phyloP scores from a whole-genome alignment of 2,329 filamentous ascomycete genomes.

The Cercospora sp. region DNA sequence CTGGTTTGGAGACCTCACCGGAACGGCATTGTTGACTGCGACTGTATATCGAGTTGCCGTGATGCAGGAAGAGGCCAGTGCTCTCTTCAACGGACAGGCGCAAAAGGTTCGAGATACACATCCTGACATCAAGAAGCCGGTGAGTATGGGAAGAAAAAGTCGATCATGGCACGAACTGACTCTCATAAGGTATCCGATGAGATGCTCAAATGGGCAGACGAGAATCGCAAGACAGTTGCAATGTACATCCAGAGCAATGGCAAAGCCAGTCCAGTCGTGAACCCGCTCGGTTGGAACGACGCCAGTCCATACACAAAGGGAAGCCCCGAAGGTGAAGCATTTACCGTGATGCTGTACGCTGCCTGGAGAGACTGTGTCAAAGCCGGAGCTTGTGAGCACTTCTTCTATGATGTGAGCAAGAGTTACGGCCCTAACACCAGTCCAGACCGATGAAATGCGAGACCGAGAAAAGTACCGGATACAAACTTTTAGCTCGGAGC shows the following conservation, averaged over 20 bases:
- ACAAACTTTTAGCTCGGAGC: constrained; percentile 1
- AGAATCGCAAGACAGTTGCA: constrained; percentile 42
- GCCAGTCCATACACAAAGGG: constrained; percentile 24
- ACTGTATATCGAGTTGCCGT: constrained; percentile 46
- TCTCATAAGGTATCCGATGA: constrained; percentile 12
- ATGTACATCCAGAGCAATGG: constrained; percentile 41
- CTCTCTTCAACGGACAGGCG: constrained; percentile 14
- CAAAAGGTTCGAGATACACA: constrained; percentile 11
- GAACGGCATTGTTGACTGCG: constrained; percentile 49
- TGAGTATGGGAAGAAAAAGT: not conserved
- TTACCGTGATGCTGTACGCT: constrained; percentile 47
- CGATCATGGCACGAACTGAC: not conserved
- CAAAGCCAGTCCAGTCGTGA: constrained; percentile 45
- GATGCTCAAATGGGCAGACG: constrained; percentile 45
- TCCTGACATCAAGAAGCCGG: constrained; percentile 13
- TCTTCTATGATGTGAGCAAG: not conserved
- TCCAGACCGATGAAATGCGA: constrained; percentile 9
- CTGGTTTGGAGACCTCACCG: constrained; percentile 53
- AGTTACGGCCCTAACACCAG: not conserved
- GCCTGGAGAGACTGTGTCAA: constrained; percentile 45
- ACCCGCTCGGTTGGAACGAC: constrained; percentile 39
- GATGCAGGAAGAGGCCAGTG: constrained; percentile 16
- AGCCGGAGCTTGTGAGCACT: constrained; percentile 24
- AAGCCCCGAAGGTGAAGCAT: constrained; percentile 48
- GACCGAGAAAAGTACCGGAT: constrained; percentile 3